phyloP scores from a whole-genome alignment of 139 green algal species.

The Chlamydomonas schloesseri region DNA sequence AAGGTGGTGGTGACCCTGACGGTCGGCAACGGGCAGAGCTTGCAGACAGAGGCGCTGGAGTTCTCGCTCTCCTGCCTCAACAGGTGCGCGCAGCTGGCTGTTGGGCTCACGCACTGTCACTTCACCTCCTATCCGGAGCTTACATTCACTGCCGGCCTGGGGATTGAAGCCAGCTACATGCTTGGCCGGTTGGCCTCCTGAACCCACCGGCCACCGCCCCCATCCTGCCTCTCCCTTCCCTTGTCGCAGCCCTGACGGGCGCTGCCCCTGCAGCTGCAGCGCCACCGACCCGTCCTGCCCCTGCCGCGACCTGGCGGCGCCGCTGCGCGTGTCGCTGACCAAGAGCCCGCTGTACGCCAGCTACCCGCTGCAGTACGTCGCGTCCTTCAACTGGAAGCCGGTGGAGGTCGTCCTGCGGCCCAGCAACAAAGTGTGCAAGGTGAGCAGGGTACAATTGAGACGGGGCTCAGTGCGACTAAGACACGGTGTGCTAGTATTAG shows the following conservation, averaged over 20 bases:
- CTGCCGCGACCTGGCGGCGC: slow-evolving; percentile 78
- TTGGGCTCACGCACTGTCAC: too few relatives aligned
- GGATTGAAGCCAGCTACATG: too few relatives aligned
- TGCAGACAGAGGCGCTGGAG: slow-evolving; percentile 68
- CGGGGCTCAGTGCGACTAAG: too few relatives aligned
- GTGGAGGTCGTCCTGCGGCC: slow-evolving; percentile 62
- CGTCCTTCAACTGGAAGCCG: slow-evolving; percentile 69
- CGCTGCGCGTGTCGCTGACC: slow-evolving; percentile 66
- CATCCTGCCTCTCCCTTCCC: background rate
- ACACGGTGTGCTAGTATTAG: too few relatives aligned
- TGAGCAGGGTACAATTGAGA: too few relatives aligned
- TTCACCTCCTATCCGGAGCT: too few relatives aligned
- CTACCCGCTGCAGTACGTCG: slow-evolving; percentile 71
- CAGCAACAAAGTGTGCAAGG: slow-evolving; percentile 51
- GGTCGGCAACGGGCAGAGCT: slow-evolving; percentile 60
- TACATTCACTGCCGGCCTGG: too few relatives aligned
- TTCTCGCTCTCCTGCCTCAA: slow-evolving; percentile 76
- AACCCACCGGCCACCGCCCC: background rate
- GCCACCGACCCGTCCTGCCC: slow-evolving; percentile 70
- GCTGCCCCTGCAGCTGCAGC: slow-evolving; percentile 86
- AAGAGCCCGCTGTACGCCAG: slow-evolving; percentile 76
- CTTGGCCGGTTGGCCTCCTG: too few relatives aligned
- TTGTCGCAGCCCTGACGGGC: slow-evolving; percentile 57
- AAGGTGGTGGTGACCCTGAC: slow-evolving; percentile 80
- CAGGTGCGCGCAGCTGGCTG: slow-evolving; percentile 68